phyloP scores from a whole-genome alignment of 495 filamentous ascomycete genomes.

The Tuber magnatum region DNA sequence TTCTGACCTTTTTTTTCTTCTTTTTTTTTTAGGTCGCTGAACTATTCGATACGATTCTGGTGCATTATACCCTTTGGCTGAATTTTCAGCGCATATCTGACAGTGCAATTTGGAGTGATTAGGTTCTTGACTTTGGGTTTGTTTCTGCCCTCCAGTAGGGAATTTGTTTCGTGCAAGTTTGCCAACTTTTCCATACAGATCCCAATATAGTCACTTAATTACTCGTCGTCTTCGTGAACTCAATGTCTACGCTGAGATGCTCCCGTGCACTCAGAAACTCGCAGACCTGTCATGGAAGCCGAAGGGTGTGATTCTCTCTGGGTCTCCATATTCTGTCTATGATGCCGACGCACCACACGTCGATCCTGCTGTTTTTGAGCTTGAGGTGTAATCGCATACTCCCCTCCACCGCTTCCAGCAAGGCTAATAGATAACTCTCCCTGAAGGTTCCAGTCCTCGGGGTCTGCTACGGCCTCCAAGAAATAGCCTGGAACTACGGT shows the following conservation, averaged over 20 bases:
- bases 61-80: constrained; percentile 25
- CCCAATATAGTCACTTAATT: constrained; percentile 68
- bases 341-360: constrained; percentile 64
- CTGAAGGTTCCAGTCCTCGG: constrained; percentile 58
- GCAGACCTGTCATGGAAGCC: constrained; percentile 71
- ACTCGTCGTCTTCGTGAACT: constrained; percentile 67
- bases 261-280: constrained; percentile 84
- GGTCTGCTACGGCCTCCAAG: constrained; percentile 75
- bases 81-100: constrained; percentile 5
- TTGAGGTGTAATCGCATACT: constrained; percentile 45
- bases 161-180: not conserved
- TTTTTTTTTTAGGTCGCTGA: constrained; percentile 32
- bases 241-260: constrained; percentile 84
- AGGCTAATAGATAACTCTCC: not conserved
- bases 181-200: constrained; percentile 36
- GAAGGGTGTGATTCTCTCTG: constrained; percentile 72
- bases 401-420: not conserved
- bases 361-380: constrained; percentile 70
- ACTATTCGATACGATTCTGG: constrained; percentile 41
- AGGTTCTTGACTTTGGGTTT: constrained; percentile 43
- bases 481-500: constrained; percentile 68
- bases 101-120: constrained; percentile 6
- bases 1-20: not conserved
- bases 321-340: constrained; percentile 71
- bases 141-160: constrained; percentile 9